Conservation (phyloP, 441 rosid species). For the Pelargonium hybrid region DNA sequence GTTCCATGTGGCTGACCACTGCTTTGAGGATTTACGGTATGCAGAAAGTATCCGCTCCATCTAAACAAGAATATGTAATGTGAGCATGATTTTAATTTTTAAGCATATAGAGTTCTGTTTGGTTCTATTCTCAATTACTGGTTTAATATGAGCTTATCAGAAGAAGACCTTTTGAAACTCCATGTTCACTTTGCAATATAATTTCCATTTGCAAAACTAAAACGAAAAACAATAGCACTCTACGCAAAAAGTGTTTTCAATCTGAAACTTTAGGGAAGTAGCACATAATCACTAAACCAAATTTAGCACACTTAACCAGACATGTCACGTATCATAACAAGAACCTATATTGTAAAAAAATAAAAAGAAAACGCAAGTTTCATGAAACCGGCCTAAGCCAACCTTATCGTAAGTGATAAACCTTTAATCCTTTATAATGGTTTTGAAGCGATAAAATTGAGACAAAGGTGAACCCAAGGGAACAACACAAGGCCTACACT, state of each 20-base stretch:
- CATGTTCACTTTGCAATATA: neutral
- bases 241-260: neutral
- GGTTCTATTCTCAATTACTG: neutral
- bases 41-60: conserved; percentile 70
- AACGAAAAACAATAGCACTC: neutral
- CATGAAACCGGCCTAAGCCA: neutral
- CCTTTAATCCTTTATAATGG: neutral
- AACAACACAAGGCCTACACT: neutral
- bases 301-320: too few species aligned
- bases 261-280: neutral
- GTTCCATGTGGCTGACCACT: conserved; percentile 86
- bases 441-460: neutral
- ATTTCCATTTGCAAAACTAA: neutral
- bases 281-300: neutral
- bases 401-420: neutral
- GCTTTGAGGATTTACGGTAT: conserved; percentile 84
- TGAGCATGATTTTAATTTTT: conserved; percentile 7
- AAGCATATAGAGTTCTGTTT: neutral
- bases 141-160: neutral
- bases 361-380: neutral
- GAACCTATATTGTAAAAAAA: neutral
- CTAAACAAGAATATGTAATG: conserved; percentile 23
- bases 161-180: neutral
- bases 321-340: too few species aligned
- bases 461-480: neutral